phyloP scores from a whole-genome alignment of 192 early-diverging fungal genomes.

The Rhizophagus clarus region DNA sequence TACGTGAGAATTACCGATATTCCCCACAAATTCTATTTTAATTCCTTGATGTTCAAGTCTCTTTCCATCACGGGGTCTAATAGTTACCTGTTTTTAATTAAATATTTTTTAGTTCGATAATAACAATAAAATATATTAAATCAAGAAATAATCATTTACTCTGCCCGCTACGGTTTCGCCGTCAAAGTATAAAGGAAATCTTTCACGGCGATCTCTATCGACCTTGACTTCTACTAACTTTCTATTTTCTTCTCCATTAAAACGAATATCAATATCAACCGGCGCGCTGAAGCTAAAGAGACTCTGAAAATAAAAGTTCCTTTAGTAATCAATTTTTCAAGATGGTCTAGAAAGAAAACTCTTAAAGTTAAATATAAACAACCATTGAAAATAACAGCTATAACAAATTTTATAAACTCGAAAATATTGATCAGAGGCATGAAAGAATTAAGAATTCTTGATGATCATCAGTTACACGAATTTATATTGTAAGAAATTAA shows the following conservation, averaged over 20 bases:
- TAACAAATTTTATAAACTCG: too few relatives aligned
- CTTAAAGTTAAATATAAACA: too few relatives aligned
- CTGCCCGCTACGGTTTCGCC: slow-evolving; percentile 93
- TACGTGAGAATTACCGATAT: slow-evolving; percentile 71
- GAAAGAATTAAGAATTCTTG: too few relatives aligned
- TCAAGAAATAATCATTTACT: slow-evolving; percentile 51
- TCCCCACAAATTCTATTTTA: slow-evolving; percentile 98
- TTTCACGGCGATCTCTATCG: slow-evolving; percentile 89
- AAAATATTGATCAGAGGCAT: too few relatives aligned
- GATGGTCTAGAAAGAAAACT: too few relatives aligned
- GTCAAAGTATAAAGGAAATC: slow-evolving; percentile 95
- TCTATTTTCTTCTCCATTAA: slow-evolving; percentile 84
- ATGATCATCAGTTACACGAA: too few relatives aligned
- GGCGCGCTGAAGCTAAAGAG: slow-evolving; percentile 82
- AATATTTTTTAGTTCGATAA: not conserved
- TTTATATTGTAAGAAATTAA: too few relatives aligned
- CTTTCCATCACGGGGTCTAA: slow-evolving; percentile 86
- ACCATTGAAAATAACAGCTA: too few relatives aligned
- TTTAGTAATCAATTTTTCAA: too few relatives aligned
- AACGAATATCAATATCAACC: slow-evolving; percentile 86
- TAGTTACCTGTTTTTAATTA: slow-evolving; percentile 58
- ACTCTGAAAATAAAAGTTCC: slow-evolving; percentile 39
- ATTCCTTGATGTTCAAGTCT: slow-evolving; percentile 97
- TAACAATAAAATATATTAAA: not conserved
- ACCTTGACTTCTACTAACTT: slow-evolving; percentile 93